Conservation (phyloP, 2,329 filamentous ascomycete species). For the Lasiodiplodia theobromae region DNA sequence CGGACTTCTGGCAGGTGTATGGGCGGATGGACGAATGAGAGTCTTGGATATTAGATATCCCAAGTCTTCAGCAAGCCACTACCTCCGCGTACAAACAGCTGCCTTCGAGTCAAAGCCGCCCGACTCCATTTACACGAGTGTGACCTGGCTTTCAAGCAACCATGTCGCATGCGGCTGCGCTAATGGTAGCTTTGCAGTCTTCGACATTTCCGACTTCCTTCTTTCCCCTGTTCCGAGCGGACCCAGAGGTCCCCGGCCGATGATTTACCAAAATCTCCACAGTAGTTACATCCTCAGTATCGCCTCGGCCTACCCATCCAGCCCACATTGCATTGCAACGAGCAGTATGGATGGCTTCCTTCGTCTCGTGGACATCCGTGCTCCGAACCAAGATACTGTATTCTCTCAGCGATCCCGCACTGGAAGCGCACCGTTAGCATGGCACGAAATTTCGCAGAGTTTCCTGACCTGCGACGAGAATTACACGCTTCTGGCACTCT, state of each 20-base stretch:
- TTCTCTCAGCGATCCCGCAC: constrained; percentile 58
- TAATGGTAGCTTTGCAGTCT: constrained; percentile 64
- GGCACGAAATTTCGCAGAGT: constrained; percentile 63
- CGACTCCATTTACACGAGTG: constrained; percentile 61
- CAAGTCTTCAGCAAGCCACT: constrained; percentile 32
- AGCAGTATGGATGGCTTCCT: constrained; percentile 63
- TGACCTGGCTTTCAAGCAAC: constrained; percentile 64
- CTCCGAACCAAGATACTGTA: constrained; percentile 53
- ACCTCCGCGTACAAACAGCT: constrained; percentile 54
- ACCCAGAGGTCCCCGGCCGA: constrained; percentile 43
- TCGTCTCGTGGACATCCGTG: constrained; percentile 61
- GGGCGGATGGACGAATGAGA: constrained; percentile 64
- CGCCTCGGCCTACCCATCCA: constrained; percentile 60
- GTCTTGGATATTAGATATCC: constrained; percentile 58
- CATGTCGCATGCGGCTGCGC: constrained; percentile 64
- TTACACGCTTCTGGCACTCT: constrained; percentile 56
- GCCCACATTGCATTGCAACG: constrained; percentile 60
- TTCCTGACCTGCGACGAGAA: constrained; percentile 64
- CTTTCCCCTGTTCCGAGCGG: constrained; percentile 43
- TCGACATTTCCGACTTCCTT: constrained; percentile 50
- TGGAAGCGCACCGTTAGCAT: constrained; percentile 57
- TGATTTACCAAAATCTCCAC: constrained; percentile 53
- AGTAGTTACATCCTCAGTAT: constrained; percentile 57
- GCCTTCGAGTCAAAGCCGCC: constrained; percentile 60
- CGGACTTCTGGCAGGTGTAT: constrained; percentile 64